phyloP scores from a whole-genome alignment of 2,329 filamentous ascomycete genomes.

The Pleurostoma richardsiae region DNA sequence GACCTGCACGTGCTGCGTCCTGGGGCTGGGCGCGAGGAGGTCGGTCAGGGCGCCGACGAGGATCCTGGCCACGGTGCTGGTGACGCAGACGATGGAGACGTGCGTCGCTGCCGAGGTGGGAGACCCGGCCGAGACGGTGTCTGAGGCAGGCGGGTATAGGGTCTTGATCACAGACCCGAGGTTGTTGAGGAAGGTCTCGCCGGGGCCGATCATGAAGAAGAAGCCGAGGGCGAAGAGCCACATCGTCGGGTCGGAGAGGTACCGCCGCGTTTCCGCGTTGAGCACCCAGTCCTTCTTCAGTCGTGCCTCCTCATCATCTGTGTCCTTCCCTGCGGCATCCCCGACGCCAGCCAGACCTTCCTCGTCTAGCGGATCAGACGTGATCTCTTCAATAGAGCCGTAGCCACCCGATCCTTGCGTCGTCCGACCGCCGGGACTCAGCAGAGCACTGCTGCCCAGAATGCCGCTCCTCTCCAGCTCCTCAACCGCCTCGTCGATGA shows the following conservation, averaged over 20 bases:
- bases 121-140: conserved; percentile 28
- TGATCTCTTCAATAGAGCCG: conserved; percentile 48
- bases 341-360: conserved; percentile 36
- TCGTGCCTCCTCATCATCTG: conserved; percentile 40
- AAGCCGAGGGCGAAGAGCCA: conserved; percentile 91
- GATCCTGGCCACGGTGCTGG: conserved; percentile 86
- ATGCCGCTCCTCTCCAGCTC: conserved; percentile 87
- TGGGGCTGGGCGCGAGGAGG: conserved; percentile 67
- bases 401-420: conserved; percentile 40
- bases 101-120: conserved; percentile 73
- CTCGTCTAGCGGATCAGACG: conserved; percentile 27
- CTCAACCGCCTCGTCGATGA: conserved; percentile 87
- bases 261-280: conserved; percentile 83
- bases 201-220: conserved; percentile 87
- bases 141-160: conserved; percentile 54
- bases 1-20: conserved; percentile 52
- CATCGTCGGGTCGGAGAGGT: conserved; percentile 87
- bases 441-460: conserved; percentile 69
- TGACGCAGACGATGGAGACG: conserved; percentile 86
- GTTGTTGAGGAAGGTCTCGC: conserved; percentile 98
- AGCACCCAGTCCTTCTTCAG: conserved; percentile 85
- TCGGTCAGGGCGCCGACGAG: conserved; percentile 86
- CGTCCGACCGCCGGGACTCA: conserved; percentile 44
- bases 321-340: conserved; percentile 26
- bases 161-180: conserved; percentile 90